phyloP scores from a whole-genome alignment of 257 asterid genomes.

The Nemophila menziesii region DNA sequence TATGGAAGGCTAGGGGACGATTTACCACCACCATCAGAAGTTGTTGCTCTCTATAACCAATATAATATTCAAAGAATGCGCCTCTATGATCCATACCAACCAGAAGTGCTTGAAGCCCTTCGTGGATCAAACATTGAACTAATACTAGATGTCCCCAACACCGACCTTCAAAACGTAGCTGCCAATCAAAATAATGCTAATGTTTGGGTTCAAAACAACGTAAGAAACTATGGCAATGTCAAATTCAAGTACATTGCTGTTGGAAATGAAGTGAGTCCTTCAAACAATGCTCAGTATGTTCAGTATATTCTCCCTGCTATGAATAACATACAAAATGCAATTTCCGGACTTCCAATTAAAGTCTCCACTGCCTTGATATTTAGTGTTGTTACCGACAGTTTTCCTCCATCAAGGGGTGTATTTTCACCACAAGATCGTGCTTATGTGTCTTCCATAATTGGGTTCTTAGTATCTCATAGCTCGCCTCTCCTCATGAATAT shows the following conservation, averaged over 20 bases:
- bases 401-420: constrained; percentile 22
- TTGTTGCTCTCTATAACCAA: constrained; percentile 16
- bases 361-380: constrained; percentile 25
- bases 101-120: constrained; percentile 21
- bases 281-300: constrained; percentile 11
- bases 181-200: constrained; percentile 42
- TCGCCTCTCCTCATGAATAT: constrained; percentile 23
- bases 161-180: constrained; percentile 17
- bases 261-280: constrained; percentile 44
- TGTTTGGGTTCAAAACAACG: constrained; percentile 43
- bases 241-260: constrained; percentile 37
- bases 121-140: constrained; percentile 24
- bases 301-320: constrained; percentile 22
- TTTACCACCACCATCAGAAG: constrained; percentile 19
- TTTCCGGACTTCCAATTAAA: constrained; percentile 20
- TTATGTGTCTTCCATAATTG: constrained; percentile 13
- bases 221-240: constrained; percentile 29
- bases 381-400: constrained; percentile 13
- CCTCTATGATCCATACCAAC: constrained; percentile 24
- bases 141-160: constrained; percentile 24
- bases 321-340: constrained; percentile 19
- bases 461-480: constrained; percentile 4
- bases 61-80: constrained; percentile 20
- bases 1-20: constrained; percentile 20
- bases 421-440: background rate